phyloP scores from a whole-genome alignment of 2,329 filamentous ascomycete species.

The Microascus cirrosus region DNA sequence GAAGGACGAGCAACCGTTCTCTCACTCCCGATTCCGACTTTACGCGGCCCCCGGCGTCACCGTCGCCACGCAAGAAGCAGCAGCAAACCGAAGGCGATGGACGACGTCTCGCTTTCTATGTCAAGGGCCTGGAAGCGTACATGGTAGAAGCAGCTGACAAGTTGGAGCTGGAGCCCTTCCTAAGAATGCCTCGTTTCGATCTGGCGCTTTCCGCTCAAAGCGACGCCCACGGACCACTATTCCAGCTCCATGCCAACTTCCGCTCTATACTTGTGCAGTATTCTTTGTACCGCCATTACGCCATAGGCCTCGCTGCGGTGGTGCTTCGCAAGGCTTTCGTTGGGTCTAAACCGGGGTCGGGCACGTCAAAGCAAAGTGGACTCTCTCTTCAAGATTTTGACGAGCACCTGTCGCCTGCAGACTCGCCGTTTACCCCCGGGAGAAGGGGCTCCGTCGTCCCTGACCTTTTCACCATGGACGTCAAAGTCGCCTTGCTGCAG shows the following conservation, averaged over 20 bases:
- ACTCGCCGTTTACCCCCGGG: slow-evolving; percentile 6
- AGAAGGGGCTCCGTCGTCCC: slow-evolving; percentile 10
- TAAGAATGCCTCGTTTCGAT: slow-evolving; percentile 79
- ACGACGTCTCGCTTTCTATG: slow-evolving; percentile 67
- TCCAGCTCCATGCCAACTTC: slow-evolving; percentile 75
- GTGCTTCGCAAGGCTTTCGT: slow-evolving; percentile 64
- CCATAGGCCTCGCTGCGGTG: slow-evolving; percentile 68
- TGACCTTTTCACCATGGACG: slow-evolving; percentile 72
- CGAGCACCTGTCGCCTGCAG: slow-evolving; percentile 22
- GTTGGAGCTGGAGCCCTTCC: slow-evolving; percentile 75
- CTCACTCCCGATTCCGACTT: slow-evolving; percentile 60
- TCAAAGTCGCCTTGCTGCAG: slow-evolving; percentile 73
- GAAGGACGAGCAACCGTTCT: slow-evolving; percentile 64
- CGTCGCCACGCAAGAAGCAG: slow-evolving; percentile 35
- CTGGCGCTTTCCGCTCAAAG: slow-evolving; percentile 74
- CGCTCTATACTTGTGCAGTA: slow-evolving; percentile 76
- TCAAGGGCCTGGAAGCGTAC: slow-evolving; percentile 76
- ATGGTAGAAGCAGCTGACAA: slow-evolving; percentile 80
- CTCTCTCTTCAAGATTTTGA: neutral
- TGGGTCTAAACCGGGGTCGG: slow-evolving; percentile 27
- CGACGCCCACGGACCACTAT: slow-evolving; percentile 76
- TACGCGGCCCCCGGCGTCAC: slow-evolving; percentile 20
- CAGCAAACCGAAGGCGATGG: slow-evolving; percentile 58
- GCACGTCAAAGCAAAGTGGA: neutral
- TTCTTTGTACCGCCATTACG: slow-evolving; percentile 88